phyloP scores from a whole-genome alignment of 768 basidiomycete genomes.

The Trametes gibbosa region DNA sequence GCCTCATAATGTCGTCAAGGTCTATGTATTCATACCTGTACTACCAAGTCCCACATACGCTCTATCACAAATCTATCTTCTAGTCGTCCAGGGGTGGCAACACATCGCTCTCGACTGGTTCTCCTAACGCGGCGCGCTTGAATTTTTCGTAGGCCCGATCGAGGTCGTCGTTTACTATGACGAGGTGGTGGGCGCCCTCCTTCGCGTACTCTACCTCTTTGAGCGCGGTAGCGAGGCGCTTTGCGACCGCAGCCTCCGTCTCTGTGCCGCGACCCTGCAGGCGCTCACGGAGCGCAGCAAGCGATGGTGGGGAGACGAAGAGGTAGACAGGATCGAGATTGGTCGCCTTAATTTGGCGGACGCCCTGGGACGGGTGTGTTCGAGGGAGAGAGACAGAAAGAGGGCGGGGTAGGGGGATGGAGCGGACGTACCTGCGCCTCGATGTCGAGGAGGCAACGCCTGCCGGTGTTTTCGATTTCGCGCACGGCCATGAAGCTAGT shows the following conservation, averaged over 20 bases:
- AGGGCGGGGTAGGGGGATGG: not conserved
- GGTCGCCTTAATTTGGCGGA: constrained; percentile 86
- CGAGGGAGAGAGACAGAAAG: constrained; percentile 10
- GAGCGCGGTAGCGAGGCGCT: constrained; percentile 74
- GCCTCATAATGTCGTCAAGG: not conserved
- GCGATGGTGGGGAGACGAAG: constrained; percentile 87
- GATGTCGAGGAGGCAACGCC: constrained; percentile 91
- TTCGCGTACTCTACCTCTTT: constrained; percentile 84
- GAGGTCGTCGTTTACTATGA: constrained; percentile 89
- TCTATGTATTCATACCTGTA: constrained; percentile 19
- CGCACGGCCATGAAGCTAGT: constrained; percentile 79
- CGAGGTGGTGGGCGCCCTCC: constrained; percentile 70
- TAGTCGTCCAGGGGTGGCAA: constrained; percentile 67
- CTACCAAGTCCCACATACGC: constrained; percentile 1
- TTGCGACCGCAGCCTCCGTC: constrained; percentile 63
- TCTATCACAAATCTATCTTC: not conserved
- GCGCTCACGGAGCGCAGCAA: constrained; percentile 66
- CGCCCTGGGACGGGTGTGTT: constrained; percentile 56
- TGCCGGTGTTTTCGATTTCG: constrained; percentile 62
- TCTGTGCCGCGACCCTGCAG: constrained; percentile 85
- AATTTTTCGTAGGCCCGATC: constrained; percentile 81
- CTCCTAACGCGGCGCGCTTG: constrained; percentile 72
- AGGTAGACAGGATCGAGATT: constrained; percentile 81
- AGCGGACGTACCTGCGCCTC: constrained; percentile 76
- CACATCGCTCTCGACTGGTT: constrained; percentile 53